These are phyloP conservation scores for Pestalotiopsis sp. DNA, from an alignment of 2,329 filamentous ascomycete species.

Conservation along the genomic window DNA sequence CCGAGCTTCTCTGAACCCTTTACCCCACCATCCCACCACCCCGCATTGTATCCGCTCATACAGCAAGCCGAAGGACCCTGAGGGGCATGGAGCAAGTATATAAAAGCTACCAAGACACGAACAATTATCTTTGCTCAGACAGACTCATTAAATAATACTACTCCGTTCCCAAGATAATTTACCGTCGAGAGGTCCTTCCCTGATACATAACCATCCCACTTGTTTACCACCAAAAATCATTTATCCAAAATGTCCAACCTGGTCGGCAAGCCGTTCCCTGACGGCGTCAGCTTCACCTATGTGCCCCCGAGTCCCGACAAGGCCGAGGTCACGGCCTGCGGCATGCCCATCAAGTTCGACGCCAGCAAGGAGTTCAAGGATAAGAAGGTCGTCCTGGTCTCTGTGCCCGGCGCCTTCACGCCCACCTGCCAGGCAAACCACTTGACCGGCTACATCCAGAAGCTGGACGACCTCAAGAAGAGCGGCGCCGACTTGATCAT, in stretches of 20 bases:
- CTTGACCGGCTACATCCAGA: slow-evolving; percentile 75
- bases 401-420: slow-evolving; percentile 73
- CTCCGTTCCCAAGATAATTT: neutral
- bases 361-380: slow-evolving; percentile 69
- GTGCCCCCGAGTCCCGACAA: slow-evolving; percentile 74
- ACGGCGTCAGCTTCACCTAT: slow-evolving; percentile 81
- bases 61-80: neutral
- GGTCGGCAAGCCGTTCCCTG: slow-evolving; percentile 81
- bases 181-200: neutral
- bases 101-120: neutral
- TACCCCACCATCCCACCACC: neutral
- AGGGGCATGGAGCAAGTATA: neutral
- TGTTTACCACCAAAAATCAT: too few relatives aligned
- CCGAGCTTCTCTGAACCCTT: neutral
- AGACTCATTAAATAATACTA: neutral
- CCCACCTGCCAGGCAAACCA: slow-evolving; percentile 80
- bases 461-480: slow-evolving; percentile 66
- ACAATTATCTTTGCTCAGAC: slow-evolving; percentile 1
- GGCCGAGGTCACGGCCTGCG: slow-evolving; percentile 72
- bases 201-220: neutral
- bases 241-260: slow-evolving; percentile 65
- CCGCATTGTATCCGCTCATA: neutral
- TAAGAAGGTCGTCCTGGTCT: slow-evolving; percentile 56
- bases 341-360: slow-evolving; percentile 75
- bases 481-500: slow-evolving; percentile 82